Percentiles rank a stretch among this genome's conserved stretches.
phyloP scores from a whole-genome alignment of 163 green algal genomes.

The Prototheca cutis region DNA sequence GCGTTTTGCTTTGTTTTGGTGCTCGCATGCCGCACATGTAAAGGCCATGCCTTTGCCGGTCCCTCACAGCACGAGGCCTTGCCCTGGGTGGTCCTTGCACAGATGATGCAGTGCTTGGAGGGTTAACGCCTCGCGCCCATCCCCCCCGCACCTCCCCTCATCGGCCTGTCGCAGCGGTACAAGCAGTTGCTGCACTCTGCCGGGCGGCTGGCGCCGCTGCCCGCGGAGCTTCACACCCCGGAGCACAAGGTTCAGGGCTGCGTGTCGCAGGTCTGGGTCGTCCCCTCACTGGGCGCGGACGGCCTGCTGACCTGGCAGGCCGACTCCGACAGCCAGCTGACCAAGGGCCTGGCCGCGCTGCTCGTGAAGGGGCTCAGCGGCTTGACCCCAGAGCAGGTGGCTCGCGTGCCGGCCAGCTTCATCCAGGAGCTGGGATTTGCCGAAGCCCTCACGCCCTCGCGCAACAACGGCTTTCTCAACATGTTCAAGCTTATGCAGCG shows the following conservation, averaged over 20 bases:
- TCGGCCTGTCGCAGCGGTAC: slow-evolving; percentile 45
- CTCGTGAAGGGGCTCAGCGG: slow-evolving; percentile 83
- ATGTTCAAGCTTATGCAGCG: slow-evolving; percentile 96
- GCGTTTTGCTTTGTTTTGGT: too few species aligned
- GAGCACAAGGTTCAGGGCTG: slow-evolving; percentile 96
- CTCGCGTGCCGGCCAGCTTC: slow-evolving; percentile 61
- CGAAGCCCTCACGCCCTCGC: slow-evolving; percentile 87
- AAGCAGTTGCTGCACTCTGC: slow-evolving; percentile 96
- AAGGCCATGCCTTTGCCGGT: too few species aligned
- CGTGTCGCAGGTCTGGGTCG: slow-evolving; percentile 93
- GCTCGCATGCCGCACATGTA: too few species aligned
- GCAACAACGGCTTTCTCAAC: slow-evolving; percentile 99
- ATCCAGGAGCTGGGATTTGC: slow-evolving; percentile 86
- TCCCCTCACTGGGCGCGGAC: slow-evolving; percentile 53
- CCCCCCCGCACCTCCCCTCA: neutral
- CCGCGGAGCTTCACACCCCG: slow-evolving; percentile 54
- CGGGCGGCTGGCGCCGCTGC: slow-evolving; percentile 74
- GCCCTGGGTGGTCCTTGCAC: too few species aligned
- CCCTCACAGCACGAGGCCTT: too few species aligned
- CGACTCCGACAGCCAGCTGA: slow-evolving; percentile 94
- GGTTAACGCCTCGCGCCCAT: too few species aligned
- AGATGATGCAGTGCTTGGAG: neutral
- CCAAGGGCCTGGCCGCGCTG: slow-evolving; percentile 94
- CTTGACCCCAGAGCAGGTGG: slow-evolving; percentile 49
- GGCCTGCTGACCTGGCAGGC: slow-evolving; percentile 77